Base-by-base conservation (phyloP, 306 rosid genomes). In the Delonix regia region DNA sequence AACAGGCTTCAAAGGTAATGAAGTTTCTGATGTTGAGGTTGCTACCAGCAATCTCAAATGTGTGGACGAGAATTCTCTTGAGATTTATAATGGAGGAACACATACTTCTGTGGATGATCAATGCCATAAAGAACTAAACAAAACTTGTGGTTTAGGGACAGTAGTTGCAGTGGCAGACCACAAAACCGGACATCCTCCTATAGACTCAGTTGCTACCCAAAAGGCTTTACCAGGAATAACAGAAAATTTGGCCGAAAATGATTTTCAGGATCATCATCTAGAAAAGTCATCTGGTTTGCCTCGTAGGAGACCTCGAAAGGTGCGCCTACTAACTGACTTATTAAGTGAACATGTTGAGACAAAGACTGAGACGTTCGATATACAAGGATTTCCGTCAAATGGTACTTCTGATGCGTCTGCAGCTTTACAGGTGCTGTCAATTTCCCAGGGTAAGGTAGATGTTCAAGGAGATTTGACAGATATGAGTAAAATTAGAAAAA, bases 321-420 rank as follows among this genome's bases (percentile, higher is more conserved):
- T 85, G 67, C 97, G 91, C 65, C 78, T 84, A 48, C 74, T 93
- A 77, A 72, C 86, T 34, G 98, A 89, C 59, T 75, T 90, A 71
- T 49, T 87, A 57, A 65, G 67, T 79, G 82, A 88, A 56, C 76
- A 80, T 77, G 85, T 56, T 30, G 86, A 85, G 52, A 53, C 76
- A 12, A 83, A 80, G 86, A 76, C 78, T 30, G 84, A 82, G 41
- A 71, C n/a, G 52, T 42, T 73, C 52, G 52, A 27, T 47, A 16
- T 11, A 53, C 85, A 81, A 60, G 83, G 80, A 74, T 80, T 83
- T 60, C 73, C 85, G 57, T 48, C 82, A 27, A 77, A 68, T 49
- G 69, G 71, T 76, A 60, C 62, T 70, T 67, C 81, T 19, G 81
- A 38, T 47, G 77, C 61, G 66, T 71, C 86, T 80, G 81, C 73